phyloP scores from a whole-genome alignment of 78 protist species.

The Monocercomonoides exilis region DNA sequence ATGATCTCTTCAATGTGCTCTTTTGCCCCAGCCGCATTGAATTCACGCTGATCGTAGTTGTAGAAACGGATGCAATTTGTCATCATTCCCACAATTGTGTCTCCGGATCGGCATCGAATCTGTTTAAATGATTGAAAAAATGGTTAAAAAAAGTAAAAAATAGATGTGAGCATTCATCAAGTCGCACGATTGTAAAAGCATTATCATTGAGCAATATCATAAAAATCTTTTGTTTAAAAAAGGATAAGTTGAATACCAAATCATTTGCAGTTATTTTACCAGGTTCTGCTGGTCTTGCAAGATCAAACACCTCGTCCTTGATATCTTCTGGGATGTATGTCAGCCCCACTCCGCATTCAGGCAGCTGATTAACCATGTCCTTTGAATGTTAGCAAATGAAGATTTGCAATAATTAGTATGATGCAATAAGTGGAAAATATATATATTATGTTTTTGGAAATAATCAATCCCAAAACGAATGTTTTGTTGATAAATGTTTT shows the following conservation, averaged over 20 bases:
- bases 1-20: background rate
- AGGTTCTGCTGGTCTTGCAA: background rate
- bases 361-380: background rate
- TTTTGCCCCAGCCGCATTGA: background rate
- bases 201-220: too few relatives aligned
- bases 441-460: too few relatives aligned
- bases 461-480: too few relatives aligned
- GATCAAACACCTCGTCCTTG: background rate
- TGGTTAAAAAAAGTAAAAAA: too few relatives aligned
- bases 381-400: too few relatives aligned
- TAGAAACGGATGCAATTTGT: background rate
- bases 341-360: background rate
- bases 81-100: background rate
- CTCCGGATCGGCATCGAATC: background rate
- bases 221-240: too few relatives aligned
- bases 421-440: too few relatives aligned
- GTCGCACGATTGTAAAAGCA: too few relatives aligned
- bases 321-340: background rate
- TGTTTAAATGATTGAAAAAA: background rate
- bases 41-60: constrained; percentile 2
- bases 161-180: too few relatives aligned
- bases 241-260: too few relatives aligned
- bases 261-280: background rate
- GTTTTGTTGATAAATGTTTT: too few relatives aligned
- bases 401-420: too few relatives aligned